These are phyloP conservation scores for Scopulariopsis brevicaulis DNA, from an alignment of 2,329 filamentous ascomycete genomes.

Conservation along the genomic window DNA sequence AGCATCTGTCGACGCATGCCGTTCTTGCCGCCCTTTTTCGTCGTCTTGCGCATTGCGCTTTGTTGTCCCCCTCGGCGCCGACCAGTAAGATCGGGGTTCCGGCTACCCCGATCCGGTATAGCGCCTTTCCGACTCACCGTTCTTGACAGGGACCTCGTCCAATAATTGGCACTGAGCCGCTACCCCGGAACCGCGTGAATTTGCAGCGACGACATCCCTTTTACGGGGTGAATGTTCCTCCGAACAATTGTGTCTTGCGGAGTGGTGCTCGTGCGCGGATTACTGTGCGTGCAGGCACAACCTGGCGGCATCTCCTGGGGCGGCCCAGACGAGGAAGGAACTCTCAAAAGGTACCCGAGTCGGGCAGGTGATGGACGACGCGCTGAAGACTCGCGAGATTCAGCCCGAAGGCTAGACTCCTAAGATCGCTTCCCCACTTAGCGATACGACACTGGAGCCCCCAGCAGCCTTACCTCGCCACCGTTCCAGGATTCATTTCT, in stretches of 20 bases:
- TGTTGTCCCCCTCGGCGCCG: background rate
- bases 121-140: background rate
- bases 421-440: background rate
- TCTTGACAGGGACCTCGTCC: background rate
- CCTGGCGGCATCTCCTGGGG: too few species aligned
- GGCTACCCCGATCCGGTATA: background rate
- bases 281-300: background rate
- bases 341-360: too few species aligned
- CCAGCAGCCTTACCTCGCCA: background rate
- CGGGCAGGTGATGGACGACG: background rate
- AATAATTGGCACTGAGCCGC: background rate
- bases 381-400: background rate
- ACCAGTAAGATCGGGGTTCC: background rate
- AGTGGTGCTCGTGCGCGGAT: background rate
- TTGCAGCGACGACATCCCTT: background rate
- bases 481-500: background rate
- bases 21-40: background rate
- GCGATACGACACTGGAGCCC: background rate
- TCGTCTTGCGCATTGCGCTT: background rate
- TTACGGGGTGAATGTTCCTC: background rate
- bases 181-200: background rate
- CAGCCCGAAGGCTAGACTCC: too few species aligned
- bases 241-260: background rate
- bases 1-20: background rate
- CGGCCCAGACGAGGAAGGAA: too few species aligned